These are phyloP conservation scores for Penicillium steckii DNA, from an alignment of 495 filamentous ascomycete species.

Conservation along the genomic window DNA sequence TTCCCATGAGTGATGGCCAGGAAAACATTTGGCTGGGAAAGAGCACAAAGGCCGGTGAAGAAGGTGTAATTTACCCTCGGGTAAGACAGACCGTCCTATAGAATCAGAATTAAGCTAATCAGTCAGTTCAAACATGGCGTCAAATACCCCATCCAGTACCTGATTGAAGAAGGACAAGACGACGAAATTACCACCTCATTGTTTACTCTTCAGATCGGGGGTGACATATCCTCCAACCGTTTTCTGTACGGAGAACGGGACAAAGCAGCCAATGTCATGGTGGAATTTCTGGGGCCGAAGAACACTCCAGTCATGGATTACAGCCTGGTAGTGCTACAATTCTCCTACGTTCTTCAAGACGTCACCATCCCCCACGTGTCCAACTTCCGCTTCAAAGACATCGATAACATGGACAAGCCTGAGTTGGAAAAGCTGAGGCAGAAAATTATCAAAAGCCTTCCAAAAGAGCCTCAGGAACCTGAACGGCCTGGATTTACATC, in stretches of 20 bases:
- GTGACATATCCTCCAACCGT: background rate
- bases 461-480: background rate
- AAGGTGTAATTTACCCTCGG: background rate
- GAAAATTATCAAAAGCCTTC: too few relatives aligned
- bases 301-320: background rate
- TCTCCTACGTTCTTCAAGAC: background rate
- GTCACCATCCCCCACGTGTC: background rate
- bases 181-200: background rate
- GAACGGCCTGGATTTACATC: background rate
- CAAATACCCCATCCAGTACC: slow-evolving; percentile 1
- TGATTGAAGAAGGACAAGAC: background rate
- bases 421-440: background rate
- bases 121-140: slow-evolving; percentile 1
- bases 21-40: background rate
- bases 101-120: background rate
- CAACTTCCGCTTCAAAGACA: background rate
- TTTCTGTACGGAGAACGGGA: background rate
- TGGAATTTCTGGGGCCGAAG: background rate
- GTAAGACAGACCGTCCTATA: background rate
- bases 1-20: background rate
- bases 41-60: too few relatives aligned
- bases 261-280: background rate
- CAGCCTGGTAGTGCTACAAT: background rate
- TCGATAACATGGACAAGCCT: background rate
- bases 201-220: background rate